These are phyloP conservation scores for Fonsecaea nubica DNA, from an alignment of 2,329 filamentous ascomycete genomes.

Conservation along the genomic window DNA sequence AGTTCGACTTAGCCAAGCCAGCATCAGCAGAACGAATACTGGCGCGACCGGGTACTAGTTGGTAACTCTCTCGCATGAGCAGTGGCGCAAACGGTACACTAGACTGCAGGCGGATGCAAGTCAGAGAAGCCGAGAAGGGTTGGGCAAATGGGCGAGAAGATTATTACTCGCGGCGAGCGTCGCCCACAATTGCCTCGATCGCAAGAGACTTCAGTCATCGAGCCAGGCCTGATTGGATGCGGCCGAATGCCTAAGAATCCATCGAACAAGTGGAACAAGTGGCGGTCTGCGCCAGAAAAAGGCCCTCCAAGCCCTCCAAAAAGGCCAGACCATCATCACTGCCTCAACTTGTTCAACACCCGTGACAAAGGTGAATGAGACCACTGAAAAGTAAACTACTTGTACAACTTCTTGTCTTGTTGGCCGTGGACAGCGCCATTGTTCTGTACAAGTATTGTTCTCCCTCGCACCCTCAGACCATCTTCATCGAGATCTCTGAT, in stretches of 20 bases:
- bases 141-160: conserved; percentile 5
- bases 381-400: neutral
- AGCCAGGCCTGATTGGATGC: conserved; percentile 25
- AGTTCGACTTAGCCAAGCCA: neutral
- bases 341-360: conserved; percentile 21
- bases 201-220: conserved; percentile 11
- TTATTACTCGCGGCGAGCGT: conserved; percentile 4
- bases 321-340: conserved; percentile 22
- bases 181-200: conserved; percentile 8
- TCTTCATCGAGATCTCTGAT: neutral
- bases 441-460: neutral
- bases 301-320: neutral
- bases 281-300: conserved; percentile 27
- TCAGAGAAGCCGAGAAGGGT: neutral
- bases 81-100: neutral
- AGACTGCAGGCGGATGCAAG: conserved; percentile 7
- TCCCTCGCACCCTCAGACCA: neutral
- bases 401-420: conserved; percentile 9
- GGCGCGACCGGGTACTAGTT: neutral
- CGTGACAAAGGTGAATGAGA: conserved; percentile 8
- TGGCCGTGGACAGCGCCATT: neutral
- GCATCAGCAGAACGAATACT: neutral
- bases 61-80: neutral
- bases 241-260: conserved; percentile 18
- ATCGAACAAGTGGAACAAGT: conserved; percentile 15